Conservation (phyloP, 106 monocot genomes). For the Phalaenopsis aphrodite region DNA sequence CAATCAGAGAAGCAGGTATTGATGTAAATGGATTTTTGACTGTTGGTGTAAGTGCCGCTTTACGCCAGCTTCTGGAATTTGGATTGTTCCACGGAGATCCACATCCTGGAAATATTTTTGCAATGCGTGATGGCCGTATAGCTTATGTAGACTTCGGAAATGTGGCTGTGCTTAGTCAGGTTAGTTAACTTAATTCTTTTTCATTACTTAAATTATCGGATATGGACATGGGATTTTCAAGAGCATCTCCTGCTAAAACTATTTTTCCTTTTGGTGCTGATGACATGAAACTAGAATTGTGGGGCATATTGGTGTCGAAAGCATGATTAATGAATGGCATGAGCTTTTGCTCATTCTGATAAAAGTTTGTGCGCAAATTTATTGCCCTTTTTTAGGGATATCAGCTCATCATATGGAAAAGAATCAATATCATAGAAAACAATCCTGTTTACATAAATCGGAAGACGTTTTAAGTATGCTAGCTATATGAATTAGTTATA, state of each 20-base stretch:
- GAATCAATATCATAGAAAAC: too few relatives aligned
- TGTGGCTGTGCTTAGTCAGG: constrained; percentile 98
- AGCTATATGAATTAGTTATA: background rate
- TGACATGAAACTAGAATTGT: too few relatives aligned
- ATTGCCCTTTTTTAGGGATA: too few relatives aligned
- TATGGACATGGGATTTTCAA: background rate
- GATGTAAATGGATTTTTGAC: constrained; percentile 90
- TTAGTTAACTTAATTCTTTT: constrained; percentile 18
- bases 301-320: too few relatives aligned
- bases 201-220: background rate
- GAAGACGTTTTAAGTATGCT: background rate
- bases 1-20: constrained; percentile 85
- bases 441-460: too few relatives aligned
- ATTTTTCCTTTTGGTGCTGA: background rate
- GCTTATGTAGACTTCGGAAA: constrained; percentile 99
- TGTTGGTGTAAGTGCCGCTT: constrained; percentile 93
- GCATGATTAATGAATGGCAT: too few relatives aligned
- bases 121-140: constrained; percentile 97
- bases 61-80: constrained; percentile 94
- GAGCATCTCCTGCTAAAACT: background rate
- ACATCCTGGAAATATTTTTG: constrained; percentile 99
- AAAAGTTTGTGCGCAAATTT: too few relatives aligned
- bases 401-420: too few relatives aligned
- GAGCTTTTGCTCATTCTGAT: too few relatives aligned
- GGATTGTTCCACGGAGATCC: constrained; percentile 99